These are phyloP conservation scores for Sabuloglossum arenarium DNA, from an alignment of 495 filamentous ascomycete genomes.

Conservation along the genomic window DNA sequence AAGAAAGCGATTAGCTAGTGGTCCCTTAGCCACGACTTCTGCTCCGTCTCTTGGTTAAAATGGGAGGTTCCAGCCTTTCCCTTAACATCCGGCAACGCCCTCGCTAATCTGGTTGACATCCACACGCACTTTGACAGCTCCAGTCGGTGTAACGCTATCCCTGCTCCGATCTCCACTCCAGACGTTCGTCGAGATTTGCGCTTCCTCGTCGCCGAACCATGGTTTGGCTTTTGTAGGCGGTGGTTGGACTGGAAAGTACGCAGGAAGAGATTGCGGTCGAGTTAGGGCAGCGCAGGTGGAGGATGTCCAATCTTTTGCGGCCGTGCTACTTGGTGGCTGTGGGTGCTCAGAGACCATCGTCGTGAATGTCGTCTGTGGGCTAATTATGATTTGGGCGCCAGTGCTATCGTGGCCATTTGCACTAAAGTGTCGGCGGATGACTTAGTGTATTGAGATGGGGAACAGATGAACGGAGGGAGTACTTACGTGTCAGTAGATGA, in stretches of 20 bases:
- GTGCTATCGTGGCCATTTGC: not conserved
- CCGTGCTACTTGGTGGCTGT: not conserved
- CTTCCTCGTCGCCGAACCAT: not conserved
- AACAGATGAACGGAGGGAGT: not conserved
- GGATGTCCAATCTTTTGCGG: not conserved
- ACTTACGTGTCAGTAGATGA: not conserved
- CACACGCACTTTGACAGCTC: not conserved
- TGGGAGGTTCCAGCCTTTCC: not conserved
- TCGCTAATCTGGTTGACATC: not conserved
- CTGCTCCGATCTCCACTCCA: not conserved
- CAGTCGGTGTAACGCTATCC: not conserved
- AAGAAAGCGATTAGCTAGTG: too few species aligned
- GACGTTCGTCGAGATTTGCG: not conserved
- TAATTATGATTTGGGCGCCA: not conserved
- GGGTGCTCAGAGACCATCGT: not conserved
- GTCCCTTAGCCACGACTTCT: not conserved
- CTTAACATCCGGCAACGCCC: not conserved
- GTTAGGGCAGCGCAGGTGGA: not conserved
- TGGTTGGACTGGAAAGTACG: not conserved
- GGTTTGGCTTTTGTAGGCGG: not conserved
- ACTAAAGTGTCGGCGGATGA: too few species aligned
- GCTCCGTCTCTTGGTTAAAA: not conserved
- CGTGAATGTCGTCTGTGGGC: not conserved
- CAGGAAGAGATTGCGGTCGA: not conserved
- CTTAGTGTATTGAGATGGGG: too few species aligned